Percentiles rank a stretch among this genome's conserved stretches.
These are phyloP conservation scores for Dendrobium chrysotoxum DNA, from an alignment of 106 monocot species.

Conservation along the genomic window DNA sequence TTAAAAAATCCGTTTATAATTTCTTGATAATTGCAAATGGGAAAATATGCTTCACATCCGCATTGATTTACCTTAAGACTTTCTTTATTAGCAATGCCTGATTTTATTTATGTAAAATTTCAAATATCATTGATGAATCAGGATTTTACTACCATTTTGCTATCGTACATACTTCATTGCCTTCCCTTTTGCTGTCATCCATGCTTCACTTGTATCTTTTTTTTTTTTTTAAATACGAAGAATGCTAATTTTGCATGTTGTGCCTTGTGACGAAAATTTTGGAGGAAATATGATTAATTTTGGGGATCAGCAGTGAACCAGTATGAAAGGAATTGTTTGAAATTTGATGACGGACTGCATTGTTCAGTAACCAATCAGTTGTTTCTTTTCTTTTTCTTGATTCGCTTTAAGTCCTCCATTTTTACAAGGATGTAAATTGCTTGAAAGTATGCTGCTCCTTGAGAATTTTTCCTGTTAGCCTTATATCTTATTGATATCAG, in stretches of 20 bases:
- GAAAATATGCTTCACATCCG: too few relatives aligned
- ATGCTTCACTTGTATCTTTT: neutral
- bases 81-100: too few relatives aligned
- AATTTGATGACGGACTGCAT: neutral
- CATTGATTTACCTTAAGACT: too few relatives aligned
- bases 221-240: neutral
- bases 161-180: neutral
- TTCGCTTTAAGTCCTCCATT: neutral
- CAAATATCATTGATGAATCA: neutral
- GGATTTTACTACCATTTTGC: neutral
- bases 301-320: neutral
- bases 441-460: neutral
- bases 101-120: too few relatives aligned
- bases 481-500: conserved; percentile 25
- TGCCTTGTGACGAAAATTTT: neutral
- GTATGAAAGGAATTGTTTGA: neutral
- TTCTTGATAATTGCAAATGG: too few relatives aligned
- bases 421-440: neutral
- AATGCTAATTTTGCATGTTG: neutral
- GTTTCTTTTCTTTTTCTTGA: neutral
- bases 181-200: neutral
- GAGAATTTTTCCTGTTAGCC: neutral
- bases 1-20: too few relatives aligned
- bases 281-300: neutral
- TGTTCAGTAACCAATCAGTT: neutral